These are phyloP conservation scores for Cutaneotrichosporon mucoides DNA, from an alignment of 1,284 basidiomycete genomes.

Conservation along the genomic window DNA sequence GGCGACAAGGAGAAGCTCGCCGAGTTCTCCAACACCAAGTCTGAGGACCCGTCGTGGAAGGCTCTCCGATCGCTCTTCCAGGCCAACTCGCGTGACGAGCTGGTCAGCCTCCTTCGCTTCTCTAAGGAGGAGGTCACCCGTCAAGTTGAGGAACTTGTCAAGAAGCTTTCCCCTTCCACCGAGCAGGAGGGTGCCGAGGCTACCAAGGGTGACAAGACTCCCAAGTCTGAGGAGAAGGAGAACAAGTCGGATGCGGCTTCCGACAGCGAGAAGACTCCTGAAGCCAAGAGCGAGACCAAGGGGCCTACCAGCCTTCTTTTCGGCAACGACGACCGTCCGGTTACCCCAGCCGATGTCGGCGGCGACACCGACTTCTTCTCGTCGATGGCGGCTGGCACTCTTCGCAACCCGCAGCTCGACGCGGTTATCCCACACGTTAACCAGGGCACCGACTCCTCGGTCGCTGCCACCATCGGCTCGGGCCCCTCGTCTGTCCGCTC, in stretches of 20 bases:
- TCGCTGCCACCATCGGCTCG: slow-evolving; percentile 84
- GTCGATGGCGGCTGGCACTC: slow-evolving; percentile 57
- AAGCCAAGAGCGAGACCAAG: not conserved
- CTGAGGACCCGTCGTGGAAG: slow-evolving; percentile 71
- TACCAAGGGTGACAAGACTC: slow-evolving; percentile 55
- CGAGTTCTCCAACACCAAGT: slow-evolving; percentile 60
- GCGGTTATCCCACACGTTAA: slow-evolving; percentile 71
- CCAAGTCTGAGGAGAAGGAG: slow-evolving; percentile 55
- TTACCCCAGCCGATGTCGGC: slow-evolving; percentile 55
- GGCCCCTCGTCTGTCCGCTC: slow-evolving; percentile 78
- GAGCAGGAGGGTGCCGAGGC: slow-evolving; percentile 47
- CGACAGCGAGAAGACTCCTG: slow-evolving; percentile 1
- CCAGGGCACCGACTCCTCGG: slow-evolving; percentile 75
- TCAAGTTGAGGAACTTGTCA: slow-evolving; percentile 76
- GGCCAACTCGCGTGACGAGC: slow-evolving; percentile 81
- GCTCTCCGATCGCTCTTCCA: slow-evolving; percentile 83
- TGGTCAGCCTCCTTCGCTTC: slow-evolving; percentile 87
- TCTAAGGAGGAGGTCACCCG: slow-evolving; percentile 79
- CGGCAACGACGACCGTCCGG: slow-evolving; percentile 51
- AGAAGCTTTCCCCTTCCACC: slow-evolving; percentile 54
- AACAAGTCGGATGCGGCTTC: slow-evolving; percentile 28
- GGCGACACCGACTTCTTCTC: slow-evolving; percentile 77
- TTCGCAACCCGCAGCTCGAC: slow-evolving; percentile 58
- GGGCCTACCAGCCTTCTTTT: slow-evolving; percentile 51
- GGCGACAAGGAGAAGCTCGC: slow-evolving; percentile 59